A percentile compares a stretch with the other conserved stretches of the same genome.
Evolutionary conservation across 306 rosid genomes (phyloP).

Genomic region (Inga oerstediana): DNA sequence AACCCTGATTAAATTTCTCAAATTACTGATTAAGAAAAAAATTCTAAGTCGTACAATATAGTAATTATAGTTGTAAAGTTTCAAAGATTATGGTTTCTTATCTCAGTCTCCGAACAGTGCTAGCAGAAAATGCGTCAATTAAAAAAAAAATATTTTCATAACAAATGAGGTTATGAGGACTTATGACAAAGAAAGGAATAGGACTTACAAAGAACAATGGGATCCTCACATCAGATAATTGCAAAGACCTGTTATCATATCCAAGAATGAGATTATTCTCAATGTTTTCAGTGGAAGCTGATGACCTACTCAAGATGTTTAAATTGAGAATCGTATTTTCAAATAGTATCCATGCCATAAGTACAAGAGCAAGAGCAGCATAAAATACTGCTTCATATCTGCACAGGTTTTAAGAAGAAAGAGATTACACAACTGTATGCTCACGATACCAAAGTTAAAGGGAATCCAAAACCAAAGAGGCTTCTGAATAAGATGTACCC

Average conservation of each 20-base stretch:
- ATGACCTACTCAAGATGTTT: slow-evolving; percentile 48
- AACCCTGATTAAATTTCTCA: neutral
- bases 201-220: slow-evolving; percentile 78
- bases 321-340: slow-evolving; percentile 75
- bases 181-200: slow-evolving; percentile 23
- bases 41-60: neutral
- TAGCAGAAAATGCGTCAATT: neutral
- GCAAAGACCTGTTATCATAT: slow-evolving; percentile 64
- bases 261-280: slow-evolving; percentile 49
- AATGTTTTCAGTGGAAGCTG: slow-evolving; percentile 43
- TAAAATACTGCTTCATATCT: slow-evolving; percentile 92
- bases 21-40: neutral
- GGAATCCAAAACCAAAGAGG: slow-evolving; percentile 19
- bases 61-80: neutral
- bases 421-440: neutral
- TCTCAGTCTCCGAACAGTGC: neutral
- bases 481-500: slow-evolving; percentile 58
- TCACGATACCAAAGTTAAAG: slow-evolving; percentile 11
- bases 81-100: neutral
- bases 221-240: slow-evolving; percentile 78
- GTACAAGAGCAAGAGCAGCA: slow-evolving; percentile 79
- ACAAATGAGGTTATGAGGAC: slow-evolving; percentile 18
- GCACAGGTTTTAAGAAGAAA: slow-evolving; percentile 39
- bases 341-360: slow-evolving; percentile 87
- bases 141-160: slow-evolving; percentile 14